These are phyloP conservation scores for Aspergillus spinulosporus DNA, from an alignment of 2,329 filamentous ascomycete species.

Conservation along the genomic window DNA sequence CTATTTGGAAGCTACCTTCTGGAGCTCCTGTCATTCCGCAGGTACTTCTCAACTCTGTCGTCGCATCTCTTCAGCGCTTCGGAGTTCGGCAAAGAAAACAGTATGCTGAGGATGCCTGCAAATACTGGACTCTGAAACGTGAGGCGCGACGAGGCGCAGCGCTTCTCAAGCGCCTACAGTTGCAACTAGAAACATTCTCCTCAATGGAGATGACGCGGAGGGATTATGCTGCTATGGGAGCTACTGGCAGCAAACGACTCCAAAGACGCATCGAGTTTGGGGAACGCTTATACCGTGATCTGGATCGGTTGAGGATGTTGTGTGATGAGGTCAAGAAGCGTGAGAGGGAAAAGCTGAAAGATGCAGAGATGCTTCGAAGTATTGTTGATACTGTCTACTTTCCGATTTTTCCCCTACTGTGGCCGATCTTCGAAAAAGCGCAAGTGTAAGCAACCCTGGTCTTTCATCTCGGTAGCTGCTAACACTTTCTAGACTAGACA, in stretches of 20 bases:
- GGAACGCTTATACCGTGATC: constrained; percentile 62
- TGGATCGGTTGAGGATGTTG: constrained; percentile 71
- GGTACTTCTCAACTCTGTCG: constrained; percentile 81
- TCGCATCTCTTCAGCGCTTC: constrained; percentile 79
- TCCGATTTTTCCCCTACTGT: constrained; percentile 74
- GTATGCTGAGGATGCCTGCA: constrained; percentile 87
- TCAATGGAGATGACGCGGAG: constrained; percentile 95
- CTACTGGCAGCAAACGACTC: constrained; percentile 74
- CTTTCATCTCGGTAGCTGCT: constrained; percentile 13
- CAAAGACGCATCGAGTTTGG: constrained; percentile 86
- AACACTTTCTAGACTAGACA: constrained; percentile 45
- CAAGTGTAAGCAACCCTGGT: constrained; percentile 64
- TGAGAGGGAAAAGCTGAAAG: constrained; percentile 74
- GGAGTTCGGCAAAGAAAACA: constrained; percentile 84
- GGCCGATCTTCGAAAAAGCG: constrained; percentile 76
- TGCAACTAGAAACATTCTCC: constrained; percentile 94
- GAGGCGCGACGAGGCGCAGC: constrained; percentile 90
- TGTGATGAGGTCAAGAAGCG: constrained; percentile 71
- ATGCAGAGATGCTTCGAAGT: constrained; percentile 71
- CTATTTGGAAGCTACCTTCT: constrained; percentile 87
- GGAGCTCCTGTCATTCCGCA: constrained; percentile 93
- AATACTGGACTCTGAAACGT: constrained; percentile 96
- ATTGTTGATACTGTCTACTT: constrained; percentile 92
- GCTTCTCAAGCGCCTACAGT: constrained; percentile 84
- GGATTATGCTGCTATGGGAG: constrained; percentile 94